phyloP scores from a whole-genome alignment of 352 stramenopile genomes.

The Phytophthora cajani region DNA sequence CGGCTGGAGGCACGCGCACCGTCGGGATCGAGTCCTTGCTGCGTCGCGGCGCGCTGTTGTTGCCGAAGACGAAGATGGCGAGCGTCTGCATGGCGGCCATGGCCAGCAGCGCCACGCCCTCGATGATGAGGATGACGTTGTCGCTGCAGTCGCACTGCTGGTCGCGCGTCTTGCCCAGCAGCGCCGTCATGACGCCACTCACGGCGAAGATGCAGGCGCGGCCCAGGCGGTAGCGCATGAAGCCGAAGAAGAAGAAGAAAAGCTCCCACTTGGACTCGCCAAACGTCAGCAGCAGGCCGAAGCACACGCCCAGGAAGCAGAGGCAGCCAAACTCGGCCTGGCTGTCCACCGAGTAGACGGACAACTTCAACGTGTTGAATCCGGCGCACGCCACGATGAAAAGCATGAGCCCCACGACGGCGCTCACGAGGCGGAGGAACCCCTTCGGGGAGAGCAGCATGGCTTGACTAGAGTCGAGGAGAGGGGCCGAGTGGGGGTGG shows the following conservation, averaged over 20 bases:
- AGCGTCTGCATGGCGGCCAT: conserved; percentile 51
- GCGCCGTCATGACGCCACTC: conserved; percentile 65
- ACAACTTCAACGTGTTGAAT: conserved; percentile 54
- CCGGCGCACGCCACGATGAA: conserved; percentile 55
- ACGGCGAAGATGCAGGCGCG: conserved; percentile 60
- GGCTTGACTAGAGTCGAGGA: background rate
- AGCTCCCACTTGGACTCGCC: conserved; percentile 63
- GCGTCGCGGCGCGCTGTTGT: conserved; percentile 45
- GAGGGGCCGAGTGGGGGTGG: too few relatives aligned
- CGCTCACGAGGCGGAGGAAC: conserved; percentile 49
- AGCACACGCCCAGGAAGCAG: conserved; percentile 75
- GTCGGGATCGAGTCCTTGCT: conserved; percentile 16
- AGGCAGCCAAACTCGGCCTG: conserved; percentile 74
- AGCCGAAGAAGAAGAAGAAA: conserved; percentile 87
- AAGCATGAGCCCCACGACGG: conserved; percentile 39
- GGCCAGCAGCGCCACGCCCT: conserved; percentile 59
- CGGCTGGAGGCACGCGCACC: background rate
- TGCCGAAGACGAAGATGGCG: conserved; percentile 57
- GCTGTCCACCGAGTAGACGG: conserved; percentile 43
- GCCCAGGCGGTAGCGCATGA: conserved; percentile 77
- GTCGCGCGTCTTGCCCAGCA: conserved; percentile 66
- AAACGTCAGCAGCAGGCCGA: conserved; percentile 65
- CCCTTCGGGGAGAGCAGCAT: conserved; percentile 37
- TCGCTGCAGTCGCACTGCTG: conserved; percentile 56
- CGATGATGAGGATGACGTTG: conserved; percentile 60